Evolutionary conservation across 371 early-diverging fungal species (phyloP).

Genomic region (Dinochytrium kinnereticum): DNA sequence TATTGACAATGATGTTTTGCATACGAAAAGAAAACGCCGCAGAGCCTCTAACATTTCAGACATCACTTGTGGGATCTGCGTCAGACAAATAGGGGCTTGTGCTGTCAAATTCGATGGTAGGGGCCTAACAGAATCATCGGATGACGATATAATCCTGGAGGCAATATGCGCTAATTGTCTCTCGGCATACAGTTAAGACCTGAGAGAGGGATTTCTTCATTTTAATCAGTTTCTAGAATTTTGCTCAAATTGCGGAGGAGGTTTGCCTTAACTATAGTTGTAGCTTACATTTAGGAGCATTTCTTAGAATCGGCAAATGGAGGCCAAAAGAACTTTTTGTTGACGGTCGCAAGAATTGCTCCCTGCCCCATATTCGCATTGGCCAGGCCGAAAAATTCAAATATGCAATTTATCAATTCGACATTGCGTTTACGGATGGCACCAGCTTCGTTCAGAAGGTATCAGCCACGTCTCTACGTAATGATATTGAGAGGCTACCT

Average conservation of each 20-base stretch:
- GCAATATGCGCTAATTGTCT: neutral
- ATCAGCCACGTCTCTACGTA: neutral
- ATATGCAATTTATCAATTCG: neutral
- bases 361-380: constrained; percentile 11
- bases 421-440: neutral
- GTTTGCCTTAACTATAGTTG: neutral
- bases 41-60: too few species aligned
- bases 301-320: constrained; percentile 1
- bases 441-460: neutral
- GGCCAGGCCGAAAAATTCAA: neutral
- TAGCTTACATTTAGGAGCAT: neutral
- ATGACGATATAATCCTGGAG: neutral
- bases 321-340: constrained; percentile 9
- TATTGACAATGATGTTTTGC: too few species aligned
- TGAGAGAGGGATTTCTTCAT: neutral
- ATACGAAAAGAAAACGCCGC: too few species aligned
- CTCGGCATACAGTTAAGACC: neutral
- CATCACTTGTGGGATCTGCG: too few species aligned
- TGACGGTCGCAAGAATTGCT: neutral
- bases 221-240: neutral
- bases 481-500: neutral
- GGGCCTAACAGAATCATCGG: neutral
- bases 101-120: too few species aligned
- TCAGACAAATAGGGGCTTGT: too few species aligned
- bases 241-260: constrained; percentile 16